These are phyloP conservation scores for Endogone sp. DNA, from an alignment of 192 early-diverging fungal species.

Conservation along the genomic window DNA sequence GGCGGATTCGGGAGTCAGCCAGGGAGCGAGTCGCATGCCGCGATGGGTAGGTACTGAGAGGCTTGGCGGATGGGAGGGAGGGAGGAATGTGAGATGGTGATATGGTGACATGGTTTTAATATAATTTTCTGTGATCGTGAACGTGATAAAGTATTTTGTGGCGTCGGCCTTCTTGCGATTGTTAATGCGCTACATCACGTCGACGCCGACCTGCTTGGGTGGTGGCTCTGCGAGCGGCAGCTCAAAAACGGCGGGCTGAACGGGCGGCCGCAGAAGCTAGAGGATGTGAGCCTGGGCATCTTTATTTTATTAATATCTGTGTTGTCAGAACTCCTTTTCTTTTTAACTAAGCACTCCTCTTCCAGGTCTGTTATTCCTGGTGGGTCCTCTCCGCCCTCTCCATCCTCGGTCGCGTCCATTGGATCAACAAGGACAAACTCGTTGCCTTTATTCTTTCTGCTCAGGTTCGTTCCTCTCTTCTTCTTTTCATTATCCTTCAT, in stretches of 20 bases:
- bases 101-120: too few relatives aligned
- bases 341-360: too few relatives aligned
- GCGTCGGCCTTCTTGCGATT: constrained; percentile 86
- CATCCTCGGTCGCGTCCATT: constrained; percentile 59
- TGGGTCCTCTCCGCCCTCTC: constrained; percentile 18
- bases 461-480: constrained; percentile 51
- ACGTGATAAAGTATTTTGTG: constrained; percentile 70
- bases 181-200: constrained; percentile 71
- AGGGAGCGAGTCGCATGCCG: constrained; percentile 91
- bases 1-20: constrained; percentile 91
- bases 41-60: constrained; percentile 47
- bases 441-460: constrained; percentile 74
- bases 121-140: constrained; percentile 7
- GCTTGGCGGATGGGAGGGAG: neutral
- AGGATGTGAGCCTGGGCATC: constrained; percentile 63
- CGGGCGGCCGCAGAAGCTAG: constrained; percentile 94
- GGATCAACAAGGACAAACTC: constrained; percentile 80
- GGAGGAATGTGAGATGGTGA: neutral
- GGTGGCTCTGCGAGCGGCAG: constrained; percentile 95
- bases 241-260: constrained; percentile 90
- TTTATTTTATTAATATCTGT: neutral
- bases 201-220: constrained; percentile 77
- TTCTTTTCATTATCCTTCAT: constrained; percentile 3
- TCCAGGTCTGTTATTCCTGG: constrained; percentile 19
- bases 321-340: neutral